phyloP scores from a whole-genome alignment of 2,329 filamentous ascomycete genomes.

The Pseudomassariella vexata region DNA sequence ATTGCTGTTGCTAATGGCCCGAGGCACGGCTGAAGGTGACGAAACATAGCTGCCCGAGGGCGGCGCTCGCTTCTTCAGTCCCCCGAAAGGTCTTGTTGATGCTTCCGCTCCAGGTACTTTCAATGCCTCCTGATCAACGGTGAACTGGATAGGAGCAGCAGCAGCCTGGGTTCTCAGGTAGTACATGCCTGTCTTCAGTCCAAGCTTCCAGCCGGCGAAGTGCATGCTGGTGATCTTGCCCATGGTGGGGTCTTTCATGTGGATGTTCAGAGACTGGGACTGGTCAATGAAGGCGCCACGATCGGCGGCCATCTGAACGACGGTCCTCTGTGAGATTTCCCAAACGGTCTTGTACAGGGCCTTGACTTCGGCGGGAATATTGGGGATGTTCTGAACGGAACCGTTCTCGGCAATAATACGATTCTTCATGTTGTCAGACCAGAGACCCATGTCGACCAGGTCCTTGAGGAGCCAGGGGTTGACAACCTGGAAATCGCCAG shows the following conservation, averaged over 20 bases:
- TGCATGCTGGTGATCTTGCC: constrained; percentile 99
- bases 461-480: constrained; percentile 99
- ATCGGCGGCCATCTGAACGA: constrained; percentile 97
- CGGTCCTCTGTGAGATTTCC: constrained; percentile 95
- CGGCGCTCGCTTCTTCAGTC: constrained; percentile 66
- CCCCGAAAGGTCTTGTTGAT: too few species aligned
- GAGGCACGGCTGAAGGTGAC: constrained; percentile 60
- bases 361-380: constrained; percentile 94
- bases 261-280: constrained; percentile 98
- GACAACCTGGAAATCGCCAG: constrained; percentile 98
- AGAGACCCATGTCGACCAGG: constrained; percentile 93
- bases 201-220: constrained; percentile 98
- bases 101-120: constrained; percentile 60
- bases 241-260: constrained; percentile 99
- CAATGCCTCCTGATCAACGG: constrained; percentile 92
- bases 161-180: constrained; percentile 98
- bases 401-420: constrained; percentile 96
- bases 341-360: constrained; percentile 98
- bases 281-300: constrained; percentile 98
- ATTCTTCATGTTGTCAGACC: constrained; percentile 99
- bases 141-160: constrained; percentile 96
- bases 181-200: constrained; percentile 99
- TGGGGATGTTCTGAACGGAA: constrained; percentile 94
- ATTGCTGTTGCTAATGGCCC: constrained; percentile 35
- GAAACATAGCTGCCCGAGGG: constrained; percentile 52